Evolutionary conservation across 2,329 filamentous ascomycete genomes (phyloP), one percentile per base, ranked within the genome.

Genomic region (Epicoccum sorghinum): DNA sequence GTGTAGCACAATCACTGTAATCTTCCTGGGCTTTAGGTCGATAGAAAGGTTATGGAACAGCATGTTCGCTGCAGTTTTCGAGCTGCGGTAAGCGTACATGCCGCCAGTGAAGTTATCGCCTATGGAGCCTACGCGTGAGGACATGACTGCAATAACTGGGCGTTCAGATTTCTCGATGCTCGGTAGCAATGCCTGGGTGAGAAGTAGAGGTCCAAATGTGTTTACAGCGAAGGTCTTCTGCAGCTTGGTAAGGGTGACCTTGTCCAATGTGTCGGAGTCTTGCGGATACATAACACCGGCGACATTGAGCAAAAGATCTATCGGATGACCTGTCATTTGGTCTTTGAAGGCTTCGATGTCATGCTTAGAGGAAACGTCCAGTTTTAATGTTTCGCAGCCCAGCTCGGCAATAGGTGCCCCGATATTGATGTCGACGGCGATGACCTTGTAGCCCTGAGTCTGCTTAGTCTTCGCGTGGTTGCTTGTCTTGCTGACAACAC

Each of bases 21-120:
- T 70, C 7, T 73, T 72, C 49, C 75, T 72, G 3, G 67, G 67
- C 46, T 61, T 69, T 48, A 80, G 55, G 56, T 80, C 78, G 44
- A 79, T 61, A 3, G 76, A 70, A 61, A 80, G 54, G 51, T 67
- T 77, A 64, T 79, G 78, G 42, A 75, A 78, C 12, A 81, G 64
- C 33, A 68, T 73, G 55, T 80, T 79, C 25, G 80, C 72, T 7
- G 77, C 79, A 4, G 79, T 74, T 59, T 80, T 80, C 9, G 68
- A 75, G 2, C 73, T 70, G 3, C 78, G 75, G 47, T 80, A 80
- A 2, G 77, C 75, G 44, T 80, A 80, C 30, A 57, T 64, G 6
- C 78, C 75, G 8, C 79, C 78, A 1, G 70, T 70, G 42, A 54
- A 64, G 52, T 80, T 80, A 52, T 80, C 77, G 9, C 62, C 68